A percentile compares a stretch with the other conserved stretches of the same genome.
phyloP scores from a whole-genome alignment of 2,329 filamentous ascomycete species.

The Botrytis fragariae region DNA sequence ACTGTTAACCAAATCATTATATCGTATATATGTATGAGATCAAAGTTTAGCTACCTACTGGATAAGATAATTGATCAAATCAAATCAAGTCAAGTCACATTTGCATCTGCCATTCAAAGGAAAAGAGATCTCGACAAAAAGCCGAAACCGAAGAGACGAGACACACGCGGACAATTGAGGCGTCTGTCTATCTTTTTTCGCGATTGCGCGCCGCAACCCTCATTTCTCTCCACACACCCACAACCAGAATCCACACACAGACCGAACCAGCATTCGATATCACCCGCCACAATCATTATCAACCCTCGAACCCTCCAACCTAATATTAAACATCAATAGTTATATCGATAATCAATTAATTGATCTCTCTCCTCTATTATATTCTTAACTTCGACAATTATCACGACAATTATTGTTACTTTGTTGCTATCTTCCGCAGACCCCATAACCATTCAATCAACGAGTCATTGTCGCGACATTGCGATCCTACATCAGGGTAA shows the following conservation, averaged over 20 bases:
- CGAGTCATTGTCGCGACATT: conserved; percentile 25
- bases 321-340: not conserved
- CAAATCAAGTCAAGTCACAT: not conserved
- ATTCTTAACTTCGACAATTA: not conserved
- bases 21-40: not conserved
- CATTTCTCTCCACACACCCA: not conserved
- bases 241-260: not conserved
- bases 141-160: not conserved
- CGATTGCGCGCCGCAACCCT: not conserved
- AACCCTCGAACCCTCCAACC: conserved; percentile 7
- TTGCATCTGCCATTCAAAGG: not conserved
- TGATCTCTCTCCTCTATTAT: not conserved
- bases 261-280: not conserved
- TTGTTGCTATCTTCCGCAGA: conserved; percentile 32
- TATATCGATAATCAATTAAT: not conserved
- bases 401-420: not conserved
- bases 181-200: not conserved
- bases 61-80: not conserved
- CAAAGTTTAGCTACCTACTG: not conserved
- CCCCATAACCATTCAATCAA: conserved; percentile 22
- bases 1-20: not conserved
- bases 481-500: conserved; percentile 23
- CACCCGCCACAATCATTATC: conserved; percentile 16
- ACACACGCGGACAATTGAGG: not conserved
- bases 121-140: not conserved